Conservation (phyloP, 306 rosid genomes). For the Cucumis melo region DNA sequence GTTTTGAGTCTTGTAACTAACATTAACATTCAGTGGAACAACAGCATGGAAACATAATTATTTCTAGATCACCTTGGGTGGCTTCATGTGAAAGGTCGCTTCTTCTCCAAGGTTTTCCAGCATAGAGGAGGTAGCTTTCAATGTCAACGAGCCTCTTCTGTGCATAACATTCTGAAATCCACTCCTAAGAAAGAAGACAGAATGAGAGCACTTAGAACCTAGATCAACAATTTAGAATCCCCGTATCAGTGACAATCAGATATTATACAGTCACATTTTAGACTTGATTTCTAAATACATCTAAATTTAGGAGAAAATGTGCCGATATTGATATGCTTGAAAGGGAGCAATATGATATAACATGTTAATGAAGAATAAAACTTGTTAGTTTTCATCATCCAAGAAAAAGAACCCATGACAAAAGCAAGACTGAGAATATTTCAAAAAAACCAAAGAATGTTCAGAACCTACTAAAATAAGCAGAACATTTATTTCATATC, state of each 20-base stretch:
- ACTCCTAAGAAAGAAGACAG: conserved; percentile 38
- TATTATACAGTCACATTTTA: neutral
- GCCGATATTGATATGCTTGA: neutral
- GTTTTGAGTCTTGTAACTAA: neutral
- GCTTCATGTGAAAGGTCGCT: conserved; percentile 25
- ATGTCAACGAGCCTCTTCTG: conserved; percentile 74
- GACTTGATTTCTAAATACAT: neutral
- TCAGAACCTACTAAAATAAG: neutral
- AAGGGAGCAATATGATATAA: neutral
- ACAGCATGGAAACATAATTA: neutral
- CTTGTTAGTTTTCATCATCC: neutral
- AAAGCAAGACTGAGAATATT: neutral
- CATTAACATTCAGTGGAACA: neutral
- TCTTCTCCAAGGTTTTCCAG: conserved; percentile 88
- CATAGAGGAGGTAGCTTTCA: conserved; percentile 64
- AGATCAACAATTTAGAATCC: neutral
- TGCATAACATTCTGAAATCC: conserved; percentile 65
- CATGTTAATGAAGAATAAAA: neutral
- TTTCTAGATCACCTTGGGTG: conserved; percentile 34
- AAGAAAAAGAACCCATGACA: neutral
- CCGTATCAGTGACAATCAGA: neutral
- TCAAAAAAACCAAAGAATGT: neutral
- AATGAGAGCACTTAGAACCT: neutral
- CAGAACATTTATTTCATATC: neutral
- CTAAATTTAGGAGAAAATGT: neutral